phyloP scores from a whole-genome alignment of 345 rosid species.

The Eutrema heterophyllum region DNA sequence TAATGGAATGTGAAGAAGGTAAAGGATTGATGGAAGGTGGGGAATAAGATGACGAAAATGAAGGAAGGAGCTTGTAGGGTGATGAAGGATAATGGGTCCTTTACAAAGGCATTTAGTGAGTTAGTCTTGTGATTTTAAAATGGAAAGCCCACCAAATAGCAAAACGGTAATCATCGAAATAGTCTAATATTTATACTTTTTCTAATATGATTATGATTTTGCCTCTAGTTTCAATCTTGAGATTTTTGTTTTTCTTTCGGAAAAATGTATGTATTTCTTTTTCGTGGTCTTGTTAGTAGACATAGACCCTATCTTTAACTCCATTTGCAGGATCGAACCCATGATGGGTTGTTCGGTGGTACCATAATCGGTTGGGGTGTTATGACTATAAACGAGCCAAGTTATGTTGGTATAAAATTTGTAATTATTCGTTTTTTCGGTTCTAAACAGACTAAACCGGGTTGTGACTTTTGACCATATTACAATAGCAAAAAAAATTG shows the following conservation, averaged over 20 bases:
- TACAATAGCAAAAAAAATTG: too few relatives aligned
- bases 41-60: conserved; percentile 49
- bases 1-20: not conserved
- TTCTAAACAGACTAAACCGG: not conserved
- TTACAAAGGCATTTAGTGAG: conserved; percentile 33
- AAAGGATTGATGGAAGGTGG: conserved; percentile 43
- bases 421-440: not conserved
- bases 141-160: conserved; percentile 39
- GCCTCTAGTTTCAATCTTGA: not conserved
- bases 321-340: not conserved
- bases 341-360: not conserved
- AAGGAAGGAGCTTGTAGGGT: conserved; percentile 42
- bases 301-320: not conserved
- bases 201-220: not conserved
- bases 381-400: not conserved
- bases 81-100: conserved; percentile 45
- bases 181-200: not conserved
- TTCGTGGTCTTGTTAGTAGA: too few relatives aligned
- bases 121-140: conserved; percentile 33
- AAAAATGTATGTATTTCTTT: too few relatives aligned
- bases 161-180: not conserved
- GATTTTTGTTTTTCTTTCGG: too few relatives aligned
- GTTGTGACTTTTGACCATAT: not conserved
- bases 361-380: not conserved
- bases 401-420: conserved; percentile 5